These are phyloP conservation scores for Aspergillus transmontanensis DNA, from an alignment of 2,329 filamentous ascomycete genomes.

Conservation along the genomic window DNA sequence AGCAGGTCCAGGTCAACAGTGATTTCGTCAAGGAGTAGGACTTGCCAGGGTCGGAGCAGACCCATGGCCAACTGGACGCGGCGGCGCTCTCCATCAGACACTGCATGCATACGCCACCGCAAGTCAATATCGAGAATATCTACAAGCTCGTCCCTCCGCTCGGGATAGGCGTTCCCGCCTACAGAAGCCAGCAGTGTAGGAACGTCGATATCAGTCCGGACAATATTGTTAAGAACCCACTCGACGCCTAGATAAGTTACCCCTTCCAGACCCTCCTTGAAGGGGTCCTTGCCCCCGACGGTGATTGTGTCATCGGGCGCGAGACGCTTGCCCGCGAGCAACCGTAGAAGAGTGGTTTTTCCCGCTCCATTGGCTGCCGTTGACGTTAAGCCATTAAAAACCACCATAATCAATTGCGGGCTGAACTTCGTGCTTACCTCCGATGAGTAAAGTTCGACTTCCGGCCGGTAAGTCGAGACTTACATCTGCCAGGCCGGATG, in stretches of 20 bases:
- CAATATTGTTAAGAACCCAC: constrained; percentile 97
- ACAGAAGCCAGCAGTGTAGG: constrained; percentile 80
- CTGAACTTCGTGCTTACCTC: constrained; percentile 55
- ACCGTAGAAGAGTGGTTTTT: constrained; percentile 93
- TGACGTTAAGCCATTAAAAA: constrained; percentile 18
- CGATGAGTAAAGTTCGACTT: constrained; percentile 87
- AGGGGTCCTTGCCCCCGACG: constrained; percentile 85
- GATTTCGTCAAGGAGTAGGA: constrained; percentile 91
- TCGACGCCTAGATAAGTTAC: constrained; percentile 97
- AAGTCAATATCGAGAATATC: constrained; percentile 88
- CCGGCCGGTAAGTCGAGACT: constrained; percentile 75
- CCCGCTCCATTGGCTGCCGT: constrained; percentile 82
- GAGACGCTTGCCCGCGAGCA: constrained; percentile 92
- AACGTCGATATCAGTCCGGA: constrained; percentile 92
- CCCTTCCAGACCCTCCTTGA: constrained; percentile 84
- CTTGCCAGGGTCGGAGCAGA: constrained; percentile 83
- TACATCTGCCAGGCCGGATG: constrained; percentile 75
- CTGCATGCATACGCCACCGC: constrained; percentile 92
- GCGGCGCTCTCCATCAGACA: constrained; percentile 87
- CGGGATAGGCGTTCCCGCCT: constrained; percentile 80
- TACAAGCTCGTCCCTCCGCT: constrained; percentile 83
- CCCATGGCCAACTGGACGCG: constrained; percentile 97
- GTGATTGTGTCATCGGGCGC: constrained; percentile 73
- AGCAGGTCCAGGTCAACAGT: constrained; percentile 94
- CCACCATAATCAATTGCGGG: constrained; percentile 37